Percentiles rank a stretch among this genome's conserved stretches.
Evolutionary conservation across 2,329 filamentous ascomycete species (phyloP).

Genomic region (Pseudogymnoascus sp.): DNA sequence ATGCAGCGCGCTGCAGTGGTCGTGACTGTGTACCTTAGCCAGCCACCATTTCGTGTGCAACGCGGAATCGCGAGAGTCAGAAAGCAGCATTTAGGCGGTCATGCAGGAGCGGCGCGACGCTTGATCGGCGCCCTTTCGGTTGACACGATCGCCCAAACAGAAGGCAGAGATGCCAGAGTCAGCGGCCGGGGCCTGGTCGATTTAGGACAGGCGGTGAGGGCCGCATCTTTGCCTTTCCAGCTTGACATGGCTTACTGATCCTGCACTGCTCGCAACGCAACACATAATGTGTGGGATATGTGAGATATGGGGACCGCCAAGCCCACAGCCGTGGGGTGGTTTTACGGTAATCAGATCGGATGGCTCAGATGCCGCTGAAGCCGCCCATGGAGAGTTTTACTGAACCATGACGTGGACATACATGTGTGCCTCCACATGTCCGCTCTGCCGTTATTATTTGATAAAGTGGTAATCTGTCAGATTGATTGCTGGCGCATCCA

Average conservation of each 20-base stretch:
- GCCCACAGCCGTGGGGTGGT: neutral
- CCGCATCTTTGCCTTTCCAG: neutral
- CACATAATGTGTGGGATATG: neutral
- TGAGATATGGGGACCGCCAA: neutral
- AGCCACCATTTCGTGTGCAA: neutral
- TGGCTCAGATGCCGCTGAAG: slow-evolving; percentile 4
- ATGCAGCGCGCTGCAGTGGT: neutral
- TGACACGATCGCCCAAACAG: slow-evolving; percentile 4
- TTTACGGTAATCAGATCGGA: neutral
- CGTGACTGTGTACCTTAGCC: slow-evolving; percentile 4
- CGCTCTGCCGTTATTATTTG: neutral
- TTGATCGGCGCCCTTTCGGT: neutral
- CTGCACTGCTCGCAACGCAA: neutral
- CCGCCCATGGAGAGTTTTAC: neutral
- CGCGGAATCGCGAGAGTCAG: slow-evolving; percentile 1
- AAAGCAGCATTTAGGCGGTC: slow-evolving; percentile 1
- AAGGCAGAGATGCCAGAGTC: neutral
- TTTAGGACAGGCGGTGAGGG: slow-evolving; percentile 1
- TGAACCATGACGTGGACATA: slow-evolving; percentile 3
- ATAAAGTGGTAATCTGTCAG: slow-evolving; percentile 2
- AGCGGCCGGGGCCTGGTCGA: neutral
- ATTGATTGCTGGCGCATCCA: slow-evolving; percentile 3
- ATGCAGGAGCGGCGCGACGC: neutral
- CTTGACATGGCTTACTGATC: neutral
- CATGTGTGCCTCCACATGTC: neutral